Percentiles rank a stretch among this genome's conserved stretches.
These are phyloP conservation scores for Crithidia sp. DNA, from an alignment of 208 protist species.

Conservation along the genomic window DNA sequence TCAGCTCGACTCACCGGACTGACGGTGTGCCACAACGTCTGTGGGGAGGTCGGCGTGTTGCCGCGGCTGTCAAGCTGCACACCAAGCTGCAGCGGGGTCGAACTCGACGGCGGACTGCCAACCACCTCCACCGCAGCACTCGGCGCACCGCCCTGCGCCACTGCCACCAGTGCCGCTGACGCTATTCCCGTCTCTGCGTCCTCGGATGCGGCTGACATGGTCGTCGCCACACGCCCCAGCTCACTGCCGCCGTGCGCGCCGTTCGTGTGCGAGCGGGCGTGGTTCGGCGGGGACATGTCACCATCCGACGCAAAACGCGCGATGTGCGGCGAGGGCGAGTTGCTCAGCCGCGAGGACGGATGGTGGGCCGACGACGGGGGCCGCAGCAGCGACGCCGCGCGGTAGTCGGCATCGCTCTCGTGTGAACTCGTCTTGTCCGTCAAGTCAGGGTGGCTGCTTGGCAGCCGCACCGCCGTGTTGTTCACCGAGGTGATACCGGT, in stretches of 20 bases:
- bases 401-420: slow-evolving; percentile 5
- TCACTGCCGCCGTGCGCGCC: not conserved
- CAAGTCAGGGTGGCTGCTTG: not conserved
- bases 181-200: too few species aligned
- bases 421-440: not conserved
- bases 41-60: slow-evolving; percentile 2
- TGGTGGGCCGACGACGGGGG: slow-evolving; percentile 5
- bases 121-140: not conserved
- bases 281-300: not conserved
- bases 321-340: slow-evolving; percentile 4
- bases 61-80: not conserved
- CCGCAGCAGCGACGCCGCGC: slow-evolving; percentile 1
- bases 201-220: not conserved
- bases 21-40: slow-evolving; percentile 26
- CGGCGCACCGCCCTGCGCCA: too few species aligned
- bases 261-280: not conserved
- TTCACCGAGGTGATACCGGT: not conserved
- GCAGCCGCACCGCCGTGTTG: not conserved
- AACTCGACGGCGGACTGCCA: not conserved
- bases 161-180: too few species aligned
- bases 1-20: slow-evolving; percentile 9
- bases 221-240: too few species aligned
- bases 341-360: not conserved
- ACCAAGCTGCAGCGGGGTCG: not conserved
- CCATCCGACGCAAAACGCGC: not conserved